phyloP scores from a whole-genome alignment of 73 alveolate genomes.

The Paramecium octaurelia region DNA sequence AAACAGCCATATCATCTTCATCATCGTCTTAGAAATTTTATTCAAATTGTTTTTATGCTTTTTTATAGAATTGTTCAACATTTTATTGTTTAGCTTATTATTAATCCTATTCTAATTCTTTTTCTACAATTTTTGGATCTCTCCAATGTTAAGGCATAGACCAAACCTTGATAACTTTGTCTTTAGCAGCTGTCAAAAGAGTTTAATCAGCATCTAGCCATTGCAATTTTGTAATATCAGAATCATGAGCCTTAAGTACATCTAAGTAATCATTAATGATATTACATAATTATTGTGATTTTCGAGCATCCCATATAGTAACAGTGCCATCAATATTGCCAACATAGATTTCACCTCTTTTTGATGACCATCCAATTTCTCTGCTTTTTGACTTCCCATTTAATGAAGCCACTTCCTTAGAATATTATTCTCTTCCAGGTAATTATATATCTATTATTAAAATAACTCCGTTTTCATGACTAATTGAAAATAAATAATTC shows the following conservation, averaged over 20 bases:
- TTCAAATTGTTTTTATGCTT: neutral
- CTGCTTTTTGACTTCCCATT: slow-evolving; percentile 51
- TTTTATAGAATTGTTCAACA: neutral
- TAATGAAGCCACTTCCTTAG: slow-evolving; percentile 15
- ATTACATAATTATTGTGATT: slow-evolving; percentile 49
- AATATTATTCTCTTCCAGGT: slow-evolving; percentile 63
- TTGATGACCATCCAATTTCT: slow-evolving; percentile 51
- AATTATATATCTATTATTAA: slow-evolving; percentile 33
- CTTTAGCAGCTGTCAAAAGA: slow-evolving; percentile 50
- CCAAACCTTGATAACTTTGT: slow-evolving; percentile 51
- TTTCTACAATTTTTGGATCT: slow-evolving; percentile 46
- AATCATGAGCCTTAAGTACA: slow-evolving; percentile 58
- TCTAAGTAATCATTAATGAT: neutral
- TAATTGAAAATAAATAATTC: slow-evolving; percentile 32
- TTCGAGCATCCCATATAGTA: slow-evolving; percentile 60
- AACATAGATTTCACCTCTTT: slow-evolving; percentile 56
- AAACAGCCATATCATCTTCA: slow-evolving; percentile 21
- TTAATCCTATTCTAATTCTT: slow-evolving; percentile 12
- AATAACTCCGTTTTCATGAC: slow-evolving; percentile 58
- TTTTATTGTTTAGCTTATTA: neutral
- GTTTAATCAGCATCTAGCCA: slow-evolving; percentile 62
- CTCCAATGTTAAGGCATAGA: slow-evolving; percentile 58
- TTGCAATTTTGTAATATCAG: slow-evolving; percentile 51
- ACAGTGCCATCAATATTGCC: slow-evolving; percentile 63
- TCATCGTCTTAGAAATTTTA: neutral